These are phyloP conservation scores for Leishmania braziliensis DNA, from an alignment of 208 protist species.

Conservation along the genomic window DNA sequence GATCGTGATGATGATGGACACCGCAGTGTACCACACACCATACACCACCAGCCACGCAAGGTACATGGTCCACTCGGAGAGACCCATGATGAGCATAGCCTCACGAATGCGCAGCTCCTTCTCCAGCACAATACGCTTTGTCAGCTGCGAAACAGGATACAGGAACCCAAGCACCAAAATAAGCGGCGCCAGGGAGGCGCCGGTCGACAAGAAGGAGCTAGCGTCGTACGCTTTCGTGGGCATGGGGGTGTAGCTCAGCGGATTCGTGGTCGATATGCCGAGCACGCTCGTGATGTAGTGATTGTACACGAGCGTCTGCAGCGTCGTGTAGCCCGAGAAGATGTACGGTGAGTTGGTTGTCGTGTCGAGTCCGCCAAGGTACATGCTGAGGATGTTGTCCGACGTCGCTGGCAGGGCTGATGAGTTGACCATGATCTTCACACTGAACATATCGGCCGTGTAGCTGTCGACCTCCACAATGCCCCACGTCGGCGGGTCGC, in stretches of 20 bases:
- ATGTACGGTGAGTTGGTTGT: conserved; percentile 22
- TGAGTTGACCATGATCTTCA: conserved; percentile 33
- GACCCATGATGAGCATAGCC: conserved; percentile 85
- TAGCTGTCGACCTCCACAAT: conserved; percentile 27
- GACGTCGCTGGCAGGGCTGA: conserved; percentile 26
- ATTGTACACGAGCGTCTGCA: conserved; percentile 37
- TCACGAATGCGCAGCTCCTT: conserved; percentile 83
- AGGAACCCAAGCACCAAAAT: conserved; percentile 76
- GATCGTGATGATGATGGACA: conserved; percentile 50
- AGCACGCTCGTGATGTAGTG: conserved; percentile 26
- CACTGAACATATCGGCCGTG: conserved; percentile 14
- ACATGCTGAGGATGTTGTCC: neutral
- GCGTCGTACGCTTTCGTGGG: conserved; percentile 23
- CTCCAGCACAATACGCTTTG: conserved; percentile 74
- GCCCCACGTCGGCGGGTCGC: conserved; percentile 16
- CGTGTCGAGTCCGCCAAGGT: conserved; percentile 20
- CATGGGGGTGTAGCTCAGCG: conserved; percentile 32
- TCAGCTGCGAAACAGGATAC: conserved; percentile 66
- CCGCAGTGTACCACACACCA: conserved; percentile 38
- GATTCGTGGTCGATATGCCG: neutral
- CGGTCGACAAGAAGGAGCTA: conserved; percentile 30
- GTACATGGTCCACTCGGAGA: conserved; percentile 54
- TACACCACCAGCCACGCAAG: conserved; percentile 54
- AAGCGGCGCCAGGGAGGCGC: conserved; percentile 36
- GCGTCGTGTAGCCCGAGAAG: conserved; percentile 34